phyloP scores from a whole-genome alignment of 2,329 filamentous ascomycete genomes.

The Emericellopsis atlantica region DNA sequence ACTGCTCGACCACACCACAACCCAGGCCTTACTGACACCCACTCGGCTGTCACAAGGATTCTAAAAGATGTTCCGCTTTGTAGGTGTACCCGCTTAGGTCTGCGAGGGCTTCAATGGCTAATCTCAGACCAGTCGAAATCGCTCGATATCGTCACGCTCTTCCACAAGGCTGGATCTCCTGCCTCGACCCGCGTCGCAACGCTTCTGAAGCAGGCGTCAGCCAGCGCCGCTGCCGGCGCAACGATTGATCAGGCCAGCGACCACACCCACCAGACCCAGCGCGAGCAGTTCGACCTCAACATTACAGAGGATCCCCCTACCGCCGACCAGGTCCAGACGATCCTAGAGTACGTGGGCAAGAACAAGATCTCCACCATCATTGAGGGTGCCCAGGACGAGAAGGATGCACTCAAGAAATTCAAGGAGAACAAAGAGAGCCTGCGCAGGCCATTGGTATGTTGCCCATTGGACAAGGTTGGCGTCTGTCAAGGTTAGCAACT shows the following conservation, averaged over 20 bases:
- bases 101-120: slow-evolving; percentile 7
- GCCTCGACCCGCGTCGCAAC: slow-evolving; percentile 62
- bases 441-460: slow-evolving; percentile 62
- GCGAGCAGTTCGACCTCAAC: slow-evolving; percentile 72
- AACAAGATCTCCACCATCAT: slow-evolving; percentile 50
- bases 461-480: neutral
- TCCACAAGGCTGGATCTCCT: slow-evolving; percentile 69
- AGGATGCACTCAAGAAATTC: slow-evolving; percentile 70
- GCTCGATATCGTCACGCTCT: slow-evolving; percentile 88
- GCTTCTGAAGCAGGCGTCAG: slow-evolving; percentile 69
- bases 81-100: slow-evolving; percentile 14
- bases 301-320: slow-evolving; percentile 74
- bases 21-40: too few relatives aligned
- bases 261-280: slow-evolving; percentile 44
- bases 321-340: slow-evolving; percentile 67
- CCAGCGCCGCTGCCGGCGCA: slow-evolving; percentile 52
- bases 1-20: neutral
- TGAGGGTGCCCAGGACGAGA: slow-evolving; percentile 57
- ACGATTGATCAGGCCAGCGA: slow-evolving; percentile 65
- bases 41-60: too few relatives aligned
- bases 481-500: neutral
- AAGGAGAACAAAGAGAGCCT: slow-evolving; percentile 59
- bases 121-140: slow-evolving; percentile 51
- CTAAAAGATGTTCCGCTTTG: slow-evolving; percentile 32
- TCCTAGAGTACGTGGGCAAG: slow-evolving; percentile 68